Base-by-base conservation (phyloP, 1,284 basidiomycete species). In the Melanopsichium pennsylvanicum region DNA sequence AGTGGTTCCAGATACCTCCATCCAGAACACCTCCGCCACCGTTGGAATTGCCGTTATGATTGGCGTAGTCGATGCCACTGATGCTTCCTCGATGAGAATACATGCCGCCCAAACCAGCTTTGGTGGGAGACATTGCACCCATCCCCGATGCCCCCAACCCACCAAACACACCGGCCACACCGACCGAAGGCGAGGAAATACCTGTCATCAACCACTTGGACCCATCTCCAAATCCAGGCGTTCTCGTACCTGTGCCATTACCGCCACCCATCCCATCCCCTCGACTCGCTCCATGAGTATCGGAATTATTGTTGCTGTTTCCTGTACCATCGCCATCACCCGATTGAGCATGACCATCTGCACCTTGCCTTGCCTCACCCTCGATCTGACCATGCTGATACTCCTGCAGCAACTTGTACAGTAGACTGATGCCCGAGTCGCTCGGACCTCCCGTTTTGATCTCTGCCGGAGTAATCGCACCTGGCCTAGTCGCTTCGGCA, bases 381-480 rank as follows among this genome's bases (percentile, higher is more conserved):
- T 54, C 41, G 21, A 43, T 36, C 47, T 59, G 60, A 3, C 50
- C 51, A 26, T 51, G 58, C 52, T 70, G 67, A 32, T 70, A 50
- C 36, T 70, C 60, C 23, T 56, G 51, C 51, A 70, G 27, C 33
- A 70, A 22, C 57, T 70, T 70, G 26, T 70, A 70, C 37, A 70
- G 38, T 61, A 70, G 18, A 26, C 55, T 60, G 26, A 70, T 64
- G 2, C 67, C 67, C 23, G 67, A 64, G 34, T 70, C 67, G 48
- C 51, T 60, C 22, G 67, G 67, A 8, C 67, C 61, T 3, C 67
- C 67, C 4, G 36, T 45, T 45, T 70, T 70, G 51, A 70, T 70
- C 49, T 70, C 67, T 4, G 61, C 67, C 3, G 67, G 67, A 11
- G 67, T 70, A 22, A 70, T 70, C 19, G 67, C 67, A 0, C 67